Base-by-base conservation (phyloP, 2,329 filamentous ascomycete species). In the Ophiostoma australiae region DNA sequence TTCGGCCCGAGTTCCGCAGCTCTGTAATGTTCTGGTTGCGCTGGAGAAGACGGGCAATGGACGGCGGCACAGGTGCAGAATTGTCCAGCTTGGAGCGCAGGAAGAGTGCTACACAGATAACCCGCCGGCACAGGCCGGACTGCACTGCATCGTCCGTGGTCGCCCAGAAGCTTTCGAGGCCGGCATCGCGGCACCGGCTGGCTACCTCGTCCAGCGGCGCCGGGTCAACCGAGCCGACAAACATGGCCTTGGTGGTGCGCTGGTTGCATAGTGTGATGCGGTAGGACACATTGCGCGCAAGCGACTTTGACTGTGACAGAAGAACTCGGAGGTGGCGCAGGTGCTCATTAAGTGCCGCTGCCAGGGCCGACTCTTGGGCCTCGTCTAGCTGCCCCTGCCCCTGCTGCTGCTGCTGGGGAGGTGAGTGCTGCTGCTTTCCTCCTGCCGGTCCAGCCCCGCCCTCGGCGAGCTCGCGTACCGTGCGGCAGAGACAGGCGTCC, bases 1-100 rank as follows among this genome's bases (percentile, higher is more conserved):
- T 80, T 37, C 75, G 78, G 0, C 78, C 78, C 0, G 78, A 76
- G 70, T 79, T 78, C 2, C 77, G 72, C 20, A 79, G 52, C 3
- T 80, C 78, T 0, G 76, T 72, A 1, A 74, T 67, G 6, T 76
- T 78, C 0, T 75, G 70, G 0, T 75, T 75, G 13, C 75, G 73
- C 1, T 61, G 48, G 4, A 76, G 72, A 1, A 77, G 39, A 1
- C 61, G 63, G 27, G 76, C 72, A 2, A 79, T 71, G 15, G 72
- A 71, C 1, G 72, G 68, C 0, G 77, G 75, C 8, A 77, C 67
- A 66, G 72, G 71, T 1, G 72, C 72, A n/a, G 75, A 61, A 2
- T 73, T 70, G 39, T 76, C 74, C 20, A 80, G 52, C 6, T 74
- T 76, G 0, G 77, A 79, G 17, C 76, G 73, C 20, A 80, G 71